These are phyloP conservation scores for Sphaerostilbella broomeana DNA, from an alignment of 2,329 filamentous ascomycete genomes.

Conservation along the genomic window DNA sequence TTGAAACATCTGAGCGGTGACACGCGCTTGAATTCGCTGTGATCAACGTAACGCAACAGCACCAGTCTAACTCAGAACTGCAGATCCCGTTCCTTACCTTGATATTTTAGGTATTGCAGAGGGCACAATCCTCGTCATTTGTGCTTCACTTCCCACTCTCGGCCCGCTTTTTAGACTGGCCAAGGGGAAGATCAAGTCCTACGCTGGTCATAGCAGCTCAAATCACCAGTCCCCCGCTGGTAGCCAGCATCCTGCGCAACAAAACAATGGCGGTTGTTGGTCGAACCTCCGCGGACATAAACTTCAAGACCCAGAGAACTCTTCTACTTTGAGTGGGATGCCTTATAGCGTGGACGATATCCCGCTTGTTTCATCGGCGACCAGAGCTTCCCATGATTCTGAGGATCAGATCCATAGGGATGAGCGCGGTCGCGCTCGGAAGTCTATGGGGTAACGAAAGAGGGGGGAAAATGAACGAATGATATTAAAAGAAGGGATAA, in stretches of 20 bases:
- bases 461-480: too few species aligned
- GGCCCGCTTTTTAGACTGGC: conserved; percentile 19
- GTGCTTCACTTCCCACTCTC: conserved; percentile 20
- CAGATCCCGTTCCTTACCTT: conserved; percentile 19
- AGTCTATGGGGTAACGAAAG: too few species aligned
- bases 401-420: neutral
- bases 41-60: too few species aligned
- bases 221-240: conserved; percentile 10
- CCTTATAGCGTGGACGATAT: conserved; percentile 22
- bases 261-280: conserved; percentile 1
- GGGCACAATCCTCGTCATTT: conserved; percentile 21
- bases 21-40: too few species aligned
- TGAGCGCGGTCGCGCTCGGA: too few species aligned
- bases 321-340: conserved; percentile 15
- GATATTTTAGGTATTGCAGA: conserved; percentile 22
- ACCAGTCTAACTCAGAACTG: too few species aligned
- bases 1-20: neutral
- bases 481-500: too few species aligned
- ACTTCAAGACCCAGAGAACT: conserved; percentile 17
- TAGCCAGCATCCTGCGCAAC: neutral
- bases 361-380: conserved; percentile 17
- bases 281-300: conserved; percentile 9
- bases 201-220: conserved; percentile 10
- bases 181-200: conserved; percentile 15
- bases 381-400: neutral